phyloP scores from a whole-genome alignment of 345 rosid genomes.

The Rhodamnia argentea region DNA sequence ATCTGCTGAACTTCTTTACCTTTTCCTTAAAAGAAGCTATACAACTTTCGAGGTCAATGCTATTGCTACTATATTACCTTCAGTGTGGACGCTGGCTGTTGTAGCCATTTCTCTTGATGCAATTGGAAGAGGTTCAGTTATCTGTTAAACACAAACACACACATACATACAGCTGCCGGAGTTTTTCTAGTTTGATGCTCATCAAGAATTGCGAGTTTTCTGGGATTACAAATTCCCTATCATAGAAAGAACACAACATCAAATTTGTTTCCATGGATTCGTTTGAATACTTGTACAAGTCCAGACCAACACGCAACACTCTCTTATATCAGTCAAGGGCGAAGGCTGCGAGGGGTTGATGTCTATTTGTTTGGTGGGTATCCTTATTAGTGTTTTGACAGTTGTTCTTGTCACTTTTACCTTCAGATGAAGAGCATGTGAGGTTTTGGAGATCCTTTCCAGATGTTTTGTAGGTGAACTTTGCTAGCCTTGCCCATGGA shows the following conservation, averaged over 20 bases:
- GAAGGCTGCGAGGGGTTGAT: background rate
- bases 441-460: background rate
- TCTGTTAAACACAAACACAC: background rate
- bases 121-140: background rate
- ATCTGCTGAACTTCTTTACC: background rate
- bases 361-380: background rate
- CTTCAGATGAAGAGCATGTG: background rate
- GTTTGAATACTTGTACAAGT: background rate
- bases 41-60: background rate
- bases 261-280: background rate
- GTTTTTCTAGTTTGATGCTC: background rate
- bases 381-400: background rate
- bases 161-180: background rate
- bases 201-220: background rate
- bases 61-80: background rate
- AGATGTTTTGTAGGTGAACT: background rate
- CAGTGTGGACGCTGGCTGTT: background rate
- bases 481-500: background rate
- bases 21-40: background rate
- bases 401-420: background rate
- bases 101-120: background rate
- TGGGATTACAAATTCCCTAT: background rate
- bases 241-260: background rate
- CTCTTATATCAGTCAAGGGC: background rate
- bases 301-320: background rate